Percentiles rank a stretch among this genome's conserved stretches.
Evolutionary conservation across 257 asterid genomes (phyloP).

Genomic region (Buddleja alternifolia): DNA sequence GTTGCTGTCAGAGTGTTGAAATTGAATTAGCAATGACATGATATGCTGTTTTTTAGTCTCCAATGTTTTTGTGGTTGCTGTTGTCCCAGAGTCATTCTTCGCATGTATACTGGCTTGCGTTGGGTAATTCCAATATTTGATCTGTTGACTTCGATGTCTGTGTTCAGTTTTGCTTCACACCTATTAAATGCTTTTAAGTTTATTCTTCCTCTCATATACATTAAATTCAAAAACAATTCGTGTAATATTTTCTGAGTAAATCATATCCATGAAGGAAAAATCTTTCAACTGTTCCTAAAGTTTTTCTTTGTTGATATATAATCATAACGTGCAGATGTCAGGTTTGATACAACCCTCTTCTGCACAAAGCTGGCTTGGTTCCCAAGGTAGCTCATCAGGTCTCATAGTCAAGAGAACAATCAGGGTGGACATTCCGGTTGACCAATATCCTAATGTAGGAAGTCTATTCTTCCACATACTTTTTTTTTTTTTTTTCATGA

Average conservation of each 20-base stretch:
- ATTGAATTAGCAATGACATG: not conserved
- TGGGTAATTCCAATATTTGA: not conserved
- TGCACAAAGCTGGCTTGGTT: conserved; percentile 65
- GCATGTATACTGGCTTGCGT: conserved; percentile 17
- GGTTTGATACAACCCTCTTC: conserved; percentile 64
- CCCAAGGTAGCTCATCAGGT: conserved; percentile 68
- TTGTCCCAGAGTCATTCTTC: not conserved
- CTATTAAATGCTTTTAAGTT: conserved; percentile 2
- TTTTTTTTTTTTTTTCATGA: too few species aligned
- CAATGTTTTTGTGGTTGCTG: not conserved
- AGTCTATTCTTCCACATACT: conserved; percentile 2
- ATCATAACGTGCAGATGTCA: conserved; percentile 54
- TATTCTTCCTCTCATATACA: conserved; percentile 8
- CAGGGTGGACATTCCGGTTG: conserved; percentile 75
- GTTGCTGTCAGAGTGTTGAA: conserved; percentile 8
- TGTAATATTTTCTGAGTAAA: not conserved
- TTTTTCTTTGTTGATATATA: conserved; percentile 31
- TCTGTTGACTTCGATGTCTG: not conserved
- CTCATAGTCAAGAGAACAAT: conserved; percentile 60
- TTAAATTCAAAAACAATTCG: not conserved
- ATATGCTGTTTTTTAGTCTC: not conserved
- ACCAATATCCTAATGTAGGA: conserved; percentile 68
- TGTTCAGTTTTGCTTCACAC: not conserved
- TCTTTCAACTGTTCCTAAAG: conserved; percentile 1
- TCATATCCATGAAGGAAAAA: not conserved